These are phyloP conservation scores for Fusarium setosum DNA, from an alignment of 2,329 filamentous ascomycete species.

Conservation along the genomic window DNA sequence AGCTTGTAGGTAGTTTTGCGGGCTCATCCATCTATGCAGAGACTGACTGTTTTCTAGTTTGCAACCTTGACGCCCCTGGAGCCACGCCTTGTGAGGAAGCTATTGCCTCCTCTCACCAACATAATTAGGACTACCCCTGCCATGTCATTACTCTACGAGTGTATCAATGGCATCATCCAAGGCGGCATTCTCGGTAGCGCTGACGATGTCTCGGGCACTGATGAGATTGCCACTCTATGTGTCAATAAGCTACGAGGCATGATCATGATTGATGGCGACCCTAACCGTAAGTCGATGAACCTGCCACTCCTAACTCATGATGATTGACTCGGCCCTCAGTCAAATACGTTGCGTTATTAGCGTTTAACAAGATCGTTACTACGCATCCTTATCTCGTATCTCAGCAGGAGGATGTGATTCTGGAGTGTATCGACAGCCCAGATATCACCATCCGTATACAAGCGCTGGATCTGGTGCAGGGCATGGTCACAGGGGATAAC, in stretches of 20 bases:
- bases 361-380: conserved; percentile 92
- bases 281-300: conserved; percentile 76
- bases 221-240: conserved; percentile 92
- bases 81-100: conserved; percentile 88
- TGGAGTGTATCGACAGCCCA: conserved; percentile 94
- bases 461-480: conserved; percentile 89
- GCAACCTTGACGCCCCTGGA: conserved; percentile 93
- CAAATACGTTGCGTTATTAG: conserved; percentile 95
- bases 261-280: conserved; percentile 92
- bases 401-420: conserved; percentile 93
- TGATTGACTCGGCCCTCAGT: conserved; percentile 62
- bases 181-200: conserved; percentile 90
- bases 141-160: conserved; percentile 98
- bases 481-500: conserved; percentile 93
- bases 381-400: conserved; percentile 91
- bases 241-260: conserved; percentile 94
- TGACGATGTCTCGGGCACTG: conserved; percentile 82
- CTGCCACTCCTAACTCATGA: background rate
- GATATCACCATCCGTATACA: conserved; percentile 97
- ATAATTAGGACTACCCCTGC: conserved; percentile 95
- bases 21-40: background rate
- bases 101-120: conserved; percentile 89
- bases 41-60: conserved; percentile 70
- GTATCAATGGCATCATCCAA: conserved; percentile 98
- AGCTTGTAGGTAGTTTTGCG: conserved; percentile 71